A percentile compares a stretch with the other conserved stretches of the same genome.
phyloP scores from a whole-genome alignment of 2,329 filamentous ascomycete genomes.

The Penicillium sp. region DNA sequence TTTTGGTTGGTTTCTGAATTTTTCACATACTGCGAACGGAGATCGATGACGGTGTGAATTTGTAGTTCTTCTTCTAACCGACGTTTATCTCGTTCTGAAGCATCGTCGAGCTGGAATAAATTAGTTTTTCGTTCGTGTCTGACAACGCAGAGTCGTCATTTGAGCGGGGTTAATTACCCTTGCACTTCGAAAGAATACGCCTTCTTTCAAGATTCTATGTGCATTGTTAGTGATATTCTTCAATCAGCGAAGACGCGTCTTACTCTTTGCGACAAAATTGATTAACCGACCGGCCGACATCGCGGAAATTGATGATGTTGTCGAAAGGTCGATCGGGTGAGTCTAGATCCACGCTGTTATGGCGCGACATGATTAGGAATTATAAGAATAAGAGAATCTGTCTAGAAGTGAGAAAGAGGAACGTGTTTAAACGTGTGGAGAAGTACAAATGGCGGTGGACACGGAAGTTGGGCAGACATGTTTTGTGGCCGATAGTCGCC shows the following conservation, averaged over 20 bases:
- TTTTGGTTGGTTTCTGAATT: background rate
- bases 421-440: slow-evolving; percentile 3
- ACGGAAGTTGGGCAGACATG: slow-evolving; percentile 21
- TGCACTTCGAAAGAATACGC: slow-evolving; percentile 67
- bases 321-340: slow-evolving; percentile 47
- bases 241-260: background rate
- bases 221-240: slow-evolving; percentile 2
- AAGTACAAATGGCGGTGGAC: slow-evolving; percentile 24
- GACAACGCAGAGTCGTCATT: background rate
- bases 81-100: slow-evolving; percentile 62
- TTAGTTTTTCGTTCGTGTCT: background rate
- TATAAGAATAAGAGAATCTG: background rate
- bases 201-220: slow-evolving; percentile 54
- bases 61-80: slow-evolving; percentile 59
- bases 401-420: background rate
- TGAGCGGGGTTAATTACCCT: slow-evolving; percentile 47
- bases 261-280: slow-evolving; percentile 55
- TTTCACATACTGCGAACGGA: slow-evolving; percentile 66
- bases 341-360: slow-evolving; percentile 34
- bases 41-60: slow-evolving; percentile 72
- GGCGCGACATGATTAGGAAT: slow-evolving; percentile 20
- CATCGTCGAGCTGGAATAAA: slow-evolving; percentile 59
- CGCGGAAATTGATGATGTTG: slow-evolving; percentile 71
- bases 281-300: slow-evolving; percentile 70
- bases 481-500: slow-evolving; percentile 7